Base-by-base conservation (phyloP, 352 stramenopile species). In the Phytophthora rubi region DNA sequence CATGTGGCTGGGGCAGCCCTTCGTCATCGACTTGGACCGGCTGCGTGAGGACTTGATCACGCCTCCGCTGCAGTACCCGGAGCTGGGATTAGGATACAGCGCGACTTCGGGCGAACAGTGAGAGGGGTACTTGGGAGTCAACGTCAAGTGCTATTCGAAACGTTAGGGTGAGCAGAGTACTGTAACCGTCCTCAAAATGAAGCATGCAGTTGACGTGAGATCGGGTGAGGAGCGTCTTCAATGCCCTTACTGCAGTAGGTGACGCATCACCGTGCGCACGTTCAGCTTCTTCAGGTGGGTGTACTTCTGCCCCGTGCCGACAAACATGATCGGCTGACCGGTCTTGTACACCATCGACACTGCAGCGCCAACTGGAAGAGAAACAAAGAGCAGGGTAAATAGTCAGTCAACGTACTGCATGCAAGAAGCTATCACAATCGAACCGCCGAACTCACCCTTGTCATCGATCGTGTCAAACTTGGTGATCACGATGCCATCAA, bases 391-490 rank as follows among this genome's bases (percentile, higher is more conserved):
- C 39, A 18, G 26, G 16, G 15, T 15, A 2, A 48, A 48, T 48
- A 16, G 15, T 65, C 5, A 70, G 52, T 28, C 12, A 21, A 63
- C 4, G 16, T 48, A 23, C 42, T 23, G 16, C 47, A 48, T 3
- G 18, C n/a, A 26, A 53, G 13, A 30, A 53, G 47, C 44, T 51
- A 30, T 53, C 0, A 59, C 6, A 21, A 28, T 47, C 10, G 15
- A 57, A 44, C 35, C n/a, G 15, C 12, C n/a, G 54, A 59, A 73
- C 75, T 23, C 59, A 93, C 86, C 85, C 81, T 99, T 99, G 79
- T 99, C 97, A 68, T 98, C 97, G 57, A 99, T 99, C 9, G 98
- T 99, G 85, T 99, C 98, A 74, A 99, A 99, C 81, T 99, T 99
- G 54, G 98, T 99, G 66, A 99, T 90, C 62, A 99, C 92, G 70